Base-by-base conservation (phyloP, 768 basidiomycete species). In the Hypholoma fasciculare region DNA sequence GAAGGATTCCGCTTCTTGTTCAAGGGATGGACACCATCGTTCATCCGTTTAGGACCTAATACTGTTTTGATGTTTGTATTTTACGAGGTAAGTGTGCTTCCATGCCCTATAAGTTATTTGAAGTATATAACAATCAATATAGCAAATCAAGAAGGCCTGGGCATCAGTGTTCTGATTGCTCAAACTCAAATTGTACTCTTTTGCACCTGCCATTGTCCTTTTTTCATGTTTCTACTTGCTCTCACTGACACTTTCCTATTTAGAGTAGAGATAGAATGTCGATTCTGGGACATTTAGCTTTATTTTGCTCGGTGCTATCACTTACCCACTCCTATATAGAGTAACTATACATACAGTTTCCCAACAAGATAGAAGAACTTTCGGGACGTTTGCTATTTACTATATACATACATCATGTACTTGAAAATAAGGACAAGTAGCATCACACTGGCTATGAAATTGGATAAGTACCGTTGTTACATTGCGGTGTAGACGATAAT, bases 11-110 rank as follows among this genome's bases (percentile, higher is more conserved):
- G 78, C 58, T 93, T 94, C 69, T 75, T 94, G 54, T 90, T 94
- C 73, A 93, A 90, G 69, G 92, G 92, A 36, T 94, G 92, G 92
- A 90, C 90, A 16, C 92, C 92, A 2, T 89, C 92, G 7, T 94
- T 92, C 72, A 84, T 89, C 63, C 86, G 92, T 49, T 73, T 94
- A 43, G 91, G 88, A 27, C 92, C 92, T 1, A 92, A 93, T 68
- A 94, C 92, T 1, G 79, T 94, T 36, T 75, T 94, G 4, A 82
- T 94, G 73, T 94, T 92, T 71, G 87, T 94, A 49, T 92, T 92
- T 73, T 88, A 88, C 61, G 92, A 94, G 77, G 90, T 89, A 62
- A 49, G 76, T 54, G 14, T 42, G 34, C 23, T 58, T 27, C 56
- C 20, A 0, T 34, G 26, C 3, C 17, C 12, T 44, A 37, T 27